Percentiles rank a stretch among this genome's conserved stretches.
Conservation (phyloP, 108 stramenopile genomes). For the Thalassiosira profunda region DNA sequence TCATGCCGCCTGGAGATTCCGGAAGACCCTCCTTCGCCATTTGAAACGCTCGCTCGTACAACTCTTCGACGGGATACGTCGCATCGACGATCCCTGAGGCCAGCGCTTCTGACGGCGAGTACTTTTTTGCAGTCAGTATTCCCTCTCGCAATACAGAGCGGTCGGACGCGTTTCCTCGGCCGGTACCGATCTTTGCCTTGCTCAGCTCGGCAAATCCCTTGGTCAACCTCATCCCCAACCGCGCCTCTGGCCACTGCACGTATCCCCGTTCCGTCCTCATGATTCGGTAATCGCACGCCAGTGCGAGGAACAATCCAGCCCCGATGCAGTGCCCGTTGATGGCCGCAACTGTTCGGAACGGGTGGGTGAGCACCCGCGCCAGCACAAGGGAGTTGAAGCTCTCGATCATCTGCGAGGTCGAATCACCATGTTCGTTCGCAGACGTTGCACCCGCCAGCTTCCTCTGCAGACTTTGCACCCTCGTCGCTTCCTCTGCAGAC, state of each 20-base stretch:
- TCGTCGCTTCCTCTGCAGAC: background rate
- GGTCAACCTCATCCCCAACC: slow-evolving; percentile 61
- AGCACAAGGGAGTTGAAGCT: slow-evolving; percentile 40
- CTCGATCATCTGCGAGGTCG: slow-evolving; percentile 43
- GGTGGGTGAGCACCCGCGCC: slow-evolving; percentile 53
- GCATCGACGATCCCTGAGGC: slow-evolving; percentile 46
- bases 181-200: slow-evolving; percentile 54
- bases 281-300: slow-evolving; percentile 69
- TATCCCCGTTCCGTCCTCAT: slow-evolving; percentile 64
- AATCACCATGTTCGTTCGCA: background rate
- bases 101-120: slow-evolving; percentile 40
- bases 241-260: slow-evolving; percentile 64
- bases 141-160: slow-evolving; percentile 43
- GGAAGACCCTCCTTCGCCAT: slow-evolving; percentile 49
- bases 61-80: slow-evolving; percentile 29
- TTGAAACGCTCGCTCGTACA: slow-evolving; percentile 28
- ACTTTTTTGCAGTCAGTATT: slow-evolving; percentile 50
- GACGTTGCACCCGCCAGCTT: background rate
- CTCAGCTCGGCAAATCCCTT: slow-evolving; percentile 69
- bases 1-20: slow-evolving; percentile 18
- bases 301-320: slow-evolving; percentile 62
- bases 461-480: too few relatives aligned
- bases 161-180: background rate
- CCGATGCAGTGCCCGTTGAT: slow-evolving; percentile 78
- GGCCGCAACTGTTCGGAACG: slow-evolving; percentile 62